Evolutionary conservation across 371 early-diverging fungal species (phyloP).

Genomic region (Mucor ambiguus): DNA sequence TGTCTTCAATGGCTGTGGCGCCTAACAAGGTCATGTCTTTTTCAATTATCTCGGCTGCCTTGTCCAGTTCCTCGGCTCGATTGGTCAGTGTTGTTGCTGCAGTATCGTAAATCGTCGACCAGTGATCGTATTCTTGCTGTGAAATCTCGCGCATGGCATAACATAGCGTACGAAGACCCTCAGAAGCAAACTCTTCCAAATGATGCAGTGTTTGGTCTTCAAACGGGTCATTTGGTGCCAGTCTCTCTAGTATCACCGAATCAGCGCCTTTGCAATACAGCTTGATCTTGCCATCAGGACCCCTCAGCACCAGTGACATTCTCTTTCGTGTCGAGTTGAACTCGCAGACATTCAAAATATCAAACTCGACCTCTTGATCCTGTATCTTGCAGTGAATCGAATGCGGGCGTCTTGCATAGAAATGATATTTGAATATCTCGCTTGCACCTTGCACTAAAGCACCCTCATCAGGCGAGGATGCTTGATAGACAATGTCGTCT

Average conservation of each 20-base stretch:
- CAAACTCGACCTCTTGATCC: conserved; percentile 67
- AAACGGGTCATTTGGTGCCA: conserved; percentile 72
- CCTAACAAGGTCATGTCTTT: conserved; percentile 89
- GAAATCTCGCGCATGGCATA: conserved; percentile 89
- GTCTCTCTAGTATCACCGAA: conserved; percentile 93
- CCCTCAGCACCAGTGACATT: conserved; percentile 89
- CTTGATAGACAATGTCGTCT: conserved; percentile 76
- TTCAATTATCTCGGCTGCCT: conserved; percentile 94
- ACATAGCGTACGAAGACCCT: conserved; percentile 93
- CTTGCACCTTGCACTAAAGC: conserved; percentile 85
- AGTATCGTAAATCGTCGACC: conserved; percentile 78
- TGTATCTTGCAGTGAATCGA: conserved; percentile 75
- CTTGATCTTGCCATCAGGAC: conserved; percentile 86
- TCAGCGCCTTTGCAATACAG: conserved; percentile 99
- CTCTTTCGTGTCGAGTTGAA: conserved; percentile 98
- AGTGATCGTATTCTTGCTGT: conserved; percentile 82
- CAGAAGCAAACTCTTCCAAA: conserved; percentile 86
- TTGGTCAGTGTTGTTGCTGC: conserved; percentile 91
- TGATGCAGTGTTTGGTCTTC: conserved; percentile 73
- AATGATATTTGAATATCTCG: conserved; percentile 60
- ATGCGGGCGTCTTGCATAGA: conserved; percentile 75
- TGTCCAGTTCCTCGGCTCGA: conserved; percentile 86
- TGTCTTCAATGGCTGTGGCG: conserved; percentile 99
- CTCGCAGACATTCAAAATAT: conserved; percentile 93
- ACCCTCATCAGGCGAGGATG: conserved; percentile 90